Evolutionary conservation across 2,329 filamentous ascomycete species (phyloP).

Genomic region (Monilinia vaccinii-corymbosi): DNA sequence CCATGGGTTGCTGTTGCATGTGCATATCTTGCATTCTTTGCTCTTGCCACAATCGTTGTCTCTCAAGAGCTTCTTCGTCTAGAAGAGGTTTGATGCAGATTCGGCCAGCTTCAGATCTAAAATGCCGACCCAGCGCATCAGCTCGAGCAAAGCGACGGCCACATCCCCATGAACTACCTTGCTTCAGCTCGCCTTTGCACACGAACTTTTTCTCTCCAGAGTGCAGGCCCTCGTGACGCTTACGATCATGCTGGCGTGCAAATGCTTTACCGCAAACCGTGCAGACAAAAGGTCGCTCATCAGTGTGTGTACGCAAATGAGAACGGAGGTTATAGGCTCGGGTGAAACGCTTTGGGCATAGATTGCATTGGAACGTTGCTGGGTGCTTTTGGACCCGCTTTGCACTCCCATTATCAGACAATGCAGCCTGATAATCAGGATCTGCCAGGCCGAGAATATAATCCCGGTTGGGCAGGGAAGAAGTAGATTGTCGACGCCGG

Average conservation of each 20-base stretch:
- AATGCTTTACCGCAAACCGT: conserved; percentile 97
- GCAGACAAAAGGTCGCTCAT: conserved; percentile 94
- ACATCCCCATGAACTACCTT: conserved; percentile 81
- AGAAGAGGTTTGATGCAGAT: conserved; percentile 96
- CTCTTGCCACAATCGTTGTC: conserved; percentile 66
- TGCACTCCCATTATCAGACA: conserved; percentile 46
- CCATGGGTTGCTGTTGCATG: conserved; percentile 47
- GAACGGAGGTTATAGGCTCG: conserved; percentile 94
- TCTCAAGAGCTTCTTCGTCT: conserved; percentile 82
- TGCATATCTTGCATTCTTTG: conserved; percentile 57
- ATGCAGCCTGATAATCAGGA: conserved; percentile 66
- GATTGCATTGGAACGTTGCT: conserved; percentile 86
- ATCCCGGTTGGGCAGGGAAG: conserved; percentile 48
- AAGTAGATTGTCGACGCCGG: conserved; percentile 53
- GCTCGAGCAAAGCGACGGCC: conserved; percentile 88
- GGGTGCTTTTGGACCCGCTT: conserved; percentile 97
- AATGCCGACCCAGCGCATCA: conserved; percentile 88
- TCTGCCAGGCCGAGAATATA: conserved; percentile 89
- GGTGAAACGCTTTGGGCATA: conserved; percentile 94
- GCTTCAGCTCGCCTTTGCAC: conserved; percentile 83
- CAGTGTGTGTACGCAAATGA: conserved; percentile 90
- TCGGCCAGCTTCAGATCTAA: conserved; percentile 87
- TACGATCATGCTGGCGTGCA: conserved; percentile 92
- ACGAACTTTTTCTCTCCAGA: conserved; percentile 98
- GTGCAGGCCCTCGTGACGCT: conserved; percentile 91